These are phyloP conservation scores for Graphilbum fragrans DNA, from an alignment of 2,329 filamentous ascomycete genomes.

Conservation along the genomic window DNA sequence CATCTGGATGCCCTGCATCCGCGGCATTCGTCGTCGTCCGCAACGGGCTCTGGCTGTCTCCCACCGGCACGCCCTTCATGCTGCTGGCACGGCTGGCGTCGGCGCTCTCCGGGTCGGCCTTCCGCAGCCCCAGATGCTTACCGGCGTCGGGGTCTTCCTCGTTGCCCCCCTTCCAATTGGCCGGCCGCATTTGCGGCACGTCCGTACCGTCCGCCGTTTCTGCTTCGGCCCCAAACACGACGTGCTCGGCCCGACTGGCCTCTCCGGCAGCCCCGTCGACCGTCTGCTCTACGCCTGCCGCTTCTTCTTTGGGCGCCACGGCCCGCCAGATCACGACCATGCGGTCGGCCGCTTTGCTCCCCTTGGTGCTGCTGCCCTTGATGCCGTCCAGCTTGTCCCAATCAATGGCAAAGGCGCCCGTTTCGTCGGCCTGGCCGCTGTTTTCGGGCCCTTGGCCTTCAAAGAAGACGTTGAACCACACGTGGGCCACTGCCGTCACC, in stretches of 20 bases:
- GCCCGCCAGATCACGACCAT: conserved; percentile 76
- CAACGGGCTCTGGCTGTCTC: no score
- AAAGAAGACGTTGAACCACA: conserved; percentile 95
- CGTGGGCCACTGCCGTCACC: conserved; percentile 85
- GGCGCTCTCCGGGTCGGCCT: conserved; percentile 50
- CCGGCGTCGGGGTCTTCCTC: conserved; percentile 33
- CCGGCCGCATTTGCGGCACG: conserved; percentile 55
- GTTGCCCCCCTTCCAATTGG: conserved; percentile 61
- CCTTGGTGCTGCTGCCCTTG: conserved; percentile 77
- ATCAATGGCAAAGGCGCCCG: conserved; percentile 47
- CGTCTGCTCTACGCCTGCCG: conserved; percentile 2
- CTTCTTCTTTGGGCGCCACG: conserved; percentile 14
- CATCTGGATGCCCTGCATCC: no score
- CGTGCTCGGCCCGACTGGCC: neutral
- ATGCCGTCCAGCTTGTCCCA: conserved; percentile 79
- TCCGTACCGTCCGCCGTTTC: conserved; percentile 27
- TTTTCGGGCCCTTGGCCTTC: conserved; percentile 69
- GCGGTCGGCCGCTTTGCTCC: conserved; percentile 67
- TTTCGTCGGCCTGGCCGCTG: conserved; percentile 51
- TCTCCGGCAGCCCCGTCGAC: neutral
- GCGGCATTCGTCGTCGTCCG: no score
- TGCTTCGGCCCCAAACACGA: neutral
- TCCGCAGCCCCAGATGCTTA: conserved; percentile 57
- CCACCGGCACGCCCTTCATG: conserved; percentile 28
- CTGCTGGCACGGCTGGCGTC: conserved; percentile 64